Evolutionary conservation across 176 grass and related monocot species (phyloP), one percentile per base, ranked within the genome.

Genomic region (Phoenix roebelenii): DNA sequence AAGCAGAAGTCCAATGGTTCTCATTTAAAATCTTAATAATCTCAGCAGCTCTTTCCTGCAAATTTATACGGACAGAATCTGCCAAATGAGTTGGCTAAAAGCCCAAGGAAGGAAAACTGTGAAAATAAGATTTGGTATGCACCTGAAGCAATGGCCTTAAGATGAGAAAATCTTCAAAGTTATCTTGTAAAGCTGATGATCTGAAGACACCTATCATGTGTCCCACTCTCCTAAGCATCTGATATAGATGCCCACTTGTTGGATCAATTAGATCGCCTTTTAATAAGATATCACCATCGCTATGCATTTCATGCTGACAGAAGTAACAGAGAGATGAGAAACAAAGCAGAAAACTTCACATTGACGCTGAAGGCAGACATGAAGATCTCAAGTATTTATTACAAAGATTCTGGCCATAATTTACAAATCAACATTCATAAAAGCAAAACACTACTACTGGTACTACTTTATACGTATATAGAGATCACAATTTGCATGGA

Each of bases 261-360:
- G 82, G 82, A 76, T 79, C 82, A 48, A 70, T 90, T 61, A 90
- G 56, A 58, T 82, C 87, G 26, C 72, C 74, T 80, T 78, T 82
- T 17, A 85, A 65, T 54, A 85, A 71, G 54, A 90, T 70, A 9
- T 85, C 72, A 71, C 79, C 79, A 74, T 76, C 74, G 2, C 55
- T 68, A 60, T 80, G 76, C 79, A 90, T 85, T 61, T 79, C 87
- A 63, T 90, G 78, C 87, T 90, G 72, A 55, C 73, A 72, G 19
- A 23, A n/a, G 1, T 16, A 22, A 12, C n/a, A 10, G 22, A 56
- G 1, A 12, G 5, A 56, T 18, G 22, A 22, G 7, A 56, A 56
- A 20, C 18, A 56, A 56, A 56, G 22, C 3, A 56, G 18, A 56
- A 20, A 22, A 56, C 54, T 22, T 56, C 22, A 18, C 12, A 22